phyloP scores from a whole-genome alignment of 164 flowering plant species.

The Stephania japonica region DNA sequence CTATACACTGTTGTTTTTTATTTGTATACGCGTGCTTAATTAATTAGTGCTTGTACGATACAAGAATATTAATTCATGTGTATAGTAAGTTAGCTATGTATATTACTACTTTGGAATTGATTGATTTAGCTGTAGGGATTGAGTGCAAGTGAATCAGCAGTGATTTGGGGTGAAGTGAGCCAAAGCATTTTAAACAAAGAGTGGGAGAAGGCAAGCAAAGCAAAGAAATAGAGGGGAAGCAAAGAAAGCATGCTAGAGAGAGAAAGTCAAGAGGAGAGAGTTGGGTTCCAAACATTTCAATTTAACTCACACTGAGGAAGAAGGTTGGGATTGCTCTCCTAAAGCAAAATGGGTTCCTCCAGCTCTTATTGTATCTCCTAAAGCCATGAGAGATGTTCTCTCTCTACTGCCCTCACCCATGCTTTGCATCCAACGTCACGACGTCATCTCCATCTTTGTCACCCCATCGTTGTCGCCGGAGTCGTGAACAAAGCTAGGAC shows the following conservation, averaged over 20 bases:
- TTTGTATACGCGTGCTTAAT: too few species aligned
- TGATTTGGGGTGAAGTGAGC: constrained; percentile 70
- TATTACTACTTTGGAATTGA: too few species aligned
- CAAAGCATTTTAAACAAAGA: constrained; percentile 41
- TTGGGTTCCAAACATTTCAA: constrained; percentile 72
- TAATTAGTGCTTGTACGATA: too few species aligned
- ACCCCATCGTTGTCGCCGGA: too few species aligned
- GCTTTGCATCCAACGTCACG: too few species aligned
- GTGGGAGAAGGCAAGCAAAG: constrained; percentile 74
- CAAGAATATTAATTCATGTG: too few species aligned
- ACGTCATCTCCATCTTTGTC: too few species aligned
- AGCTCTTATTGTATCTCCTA: constrained; percentile 54
- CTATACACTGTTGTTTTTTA: too few species aligned
- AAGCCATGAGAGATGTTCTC: too few species aligned
- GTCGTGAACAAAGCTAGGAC: too few species aligned
- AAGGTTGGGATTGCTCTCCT: constrained; percentile 56
- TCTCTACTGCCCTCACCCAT: too few species aligned
- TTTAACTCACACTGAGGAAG: constrained; percentile 31
- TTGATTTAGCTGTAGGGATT: constrained; percentile 32
- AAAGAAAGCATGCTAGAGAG: constrained; percentile 47
- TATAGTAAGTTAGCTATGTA: too few species aligned
- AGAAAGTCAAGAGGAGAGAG: constrained; percentile 36
- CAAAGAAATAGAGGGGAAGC: constrained; percentile 64
- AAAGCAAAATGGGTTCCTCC: constrained; percentile 35
- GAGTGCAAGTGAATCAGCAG: constrained; percentile 56